Base-by-base conservation (phyloP, 805 yeast genomes). In the Debaryomyces tyrocola region DNA sequence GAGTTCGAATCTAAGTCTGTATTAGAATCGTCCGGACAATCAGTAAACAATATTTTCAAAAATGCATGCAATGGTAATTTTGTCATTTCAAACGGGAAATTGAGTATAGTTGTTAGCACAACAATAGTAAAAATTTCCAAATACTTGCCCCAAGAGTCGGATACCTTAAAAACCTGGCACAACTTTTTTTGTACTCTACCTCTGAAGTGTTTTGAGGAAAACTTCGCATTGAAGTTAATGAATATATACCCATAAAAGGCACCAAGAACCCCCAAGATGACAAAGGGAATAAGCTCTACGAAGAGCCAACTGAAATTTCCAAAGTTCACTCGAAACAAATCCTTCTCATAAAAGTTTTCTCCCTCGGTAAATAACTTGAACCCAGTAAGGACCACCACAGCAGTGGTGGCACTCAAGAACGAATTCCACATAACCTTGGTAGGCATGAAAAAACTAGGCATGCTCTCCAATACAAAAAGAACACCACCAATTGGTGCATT, bases 401-500 rank as follows among this genome's bases (percentile, higher is more conserved):
- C 84, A 9, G 84, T 69, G 54, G 90, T 86, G 0, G 96, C 84
- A 55, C 89, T 82, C 2, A 87, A 85, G 64, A 89, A 90, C 6
- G 90, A 80, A 54, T 83, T 83, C 96, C 96, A 89, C 83, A 89
- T 79, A 49, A 84, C 74, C 49, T 75, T 78, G 21, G 80, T 80
- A 17, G 84, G 80, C 40, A 77, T 79, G 57, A 84, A 81, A 57
- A 78, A 86, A 29, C 83, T 78, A 3, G 85, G 80, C 37, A 85
- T 69, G 50, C 81, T 82, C 56, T 89, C 95, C 15, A 87, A 62
- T 4, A 86, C 84, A 62, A 88, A 90, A 28, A 89, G 62, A 1
- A 90, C 94, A 1, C 96, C 96, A 6, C 95, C 96, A 46, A 90
- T 83, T 2, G 96, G 96, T 0, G 96, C 83, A 49, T 85, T 86